Evolutionary conservation across 257 asterid species (phyloP).

Genomic region (Petunia secreta): DNA sequence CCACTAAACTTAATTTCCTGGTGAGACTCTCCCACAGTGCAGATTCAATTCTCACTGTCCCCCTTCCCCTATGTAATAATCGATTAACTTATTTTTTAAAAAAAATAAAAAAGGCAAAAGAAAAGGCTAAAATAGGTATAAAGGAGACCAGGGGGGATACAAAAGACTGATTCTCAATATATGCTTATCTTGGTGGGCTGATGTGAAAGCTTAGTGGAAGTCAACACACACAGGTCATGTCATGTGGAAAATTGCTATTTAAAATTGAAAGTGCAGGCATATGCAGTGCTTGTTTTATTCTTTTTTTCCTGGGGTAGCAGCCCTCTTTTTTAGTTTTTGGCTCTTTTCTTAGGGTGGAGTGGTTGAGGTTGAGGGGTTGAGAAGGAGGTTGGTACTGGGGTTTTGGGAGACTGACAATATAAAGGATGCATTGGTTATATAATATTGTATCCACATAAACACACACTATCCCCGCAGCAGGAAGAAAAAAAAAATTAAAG

Average conservation of each 20-base stretch:
- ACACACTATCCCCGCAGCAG: too few relatives aligned
- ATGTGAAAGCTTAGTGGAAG: constrained; percentile 21
- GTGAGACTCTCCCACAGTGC: not conserved
- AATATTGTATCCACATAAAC: too few relatives aligned
- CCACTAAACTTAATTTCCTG: not conserved
- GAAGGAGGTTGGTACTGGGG: too few relatives aligned
- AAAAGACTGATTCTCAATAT: not conserved
- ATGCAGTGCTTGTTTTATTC: not conserved
- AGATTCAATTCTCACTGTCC: not conserved
- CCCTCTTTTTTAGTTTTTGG: not conserved
- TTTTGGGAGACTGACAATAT: too few relatives aligned
- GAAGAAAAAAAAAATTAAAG: not conserved
- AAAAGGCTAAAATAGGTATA: not conserved
- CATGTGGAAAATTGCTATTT: not conserved
- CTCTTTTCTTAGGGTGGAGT: too few relatives aligned
- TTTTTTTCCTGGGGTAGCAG: too few relatives aligned
- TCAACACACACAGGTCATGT: constrained; percentile 21
- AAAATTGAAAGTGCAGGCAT: not conserved
- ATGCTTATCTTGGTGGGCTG: constrained; percentile 21
- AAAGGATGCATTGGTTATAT: too few relatives aligned
- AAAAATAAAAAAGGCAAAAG: not conserved
- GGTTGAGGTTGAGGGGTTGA: too few relatives aligned
- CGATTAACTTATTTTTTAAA: too few relatives aligned
- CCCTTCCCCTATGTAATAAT: not conserved
- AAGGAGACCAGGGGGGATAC: not conserved